Conservation (phyloP, 345 rosid species). For the Populus pruinosa region DNA sequence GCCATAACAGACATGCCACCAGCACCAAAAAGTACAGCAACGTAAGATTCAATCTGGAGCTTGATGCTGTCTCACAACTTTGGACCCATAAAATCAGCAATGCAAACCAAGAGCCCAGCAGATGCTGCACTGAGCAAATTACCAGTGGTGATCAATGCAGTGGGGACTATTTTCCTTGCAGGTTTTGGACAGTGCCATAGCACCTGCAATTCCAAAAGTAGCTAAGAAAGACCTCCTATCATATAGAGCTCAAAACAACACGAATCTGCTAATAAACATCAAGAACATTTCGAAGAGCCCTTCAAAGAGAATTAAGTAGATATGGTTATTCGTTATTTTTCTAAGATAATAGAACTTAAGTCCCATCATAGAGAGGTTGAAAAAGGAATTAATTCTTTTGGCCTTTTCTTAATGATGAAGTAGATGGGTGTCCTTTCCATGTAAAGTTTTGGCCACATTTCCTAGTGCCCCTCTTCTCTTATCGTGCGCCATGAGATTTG, state of each 20-base stretch:
- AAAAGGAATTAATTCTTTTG: too few species aligned
- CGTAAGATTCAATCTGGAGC: slow-evolving; percentile 38
- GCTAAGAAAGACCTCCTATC: not conserved
- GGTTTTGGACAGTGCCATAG: slow-evolving; percentile 37
- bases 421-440: too few species aligned
- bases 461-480: too few species aligned
- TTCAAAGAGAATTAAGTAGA: too few species aligned
- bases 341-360: not conserved
- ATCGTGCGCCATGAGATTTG: not conserved
- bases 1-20: slow-evolving; percentile 60
- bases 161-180: slow-evolving; percentile 53
- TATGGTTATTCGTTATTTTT: not conserved
- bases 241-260: too few species aligned
- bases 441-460: too few species aligned
- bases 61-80: slow-evolving; percentile 38
- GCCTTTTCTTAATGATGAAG: too few species aligned
- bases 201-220: slow-evolving; percentile 60
- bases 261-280: too few species aligned
- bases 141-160: slow-evolving; percentile 50
- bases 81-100: slow-evolving; percentile 52
- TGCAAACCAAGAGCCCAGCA: slow-evolving; percentile 51
- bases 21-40: slow-evolving; percentile 47
- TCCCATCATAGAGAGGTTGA: not conserved
- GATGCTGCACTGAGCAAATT: slow-evolving; percentile 51
- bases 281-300: too few species aligned